Base-by-base conservation (phyloP, 345 rosid genomes). In the Aquilaria sinensis region DNA sequence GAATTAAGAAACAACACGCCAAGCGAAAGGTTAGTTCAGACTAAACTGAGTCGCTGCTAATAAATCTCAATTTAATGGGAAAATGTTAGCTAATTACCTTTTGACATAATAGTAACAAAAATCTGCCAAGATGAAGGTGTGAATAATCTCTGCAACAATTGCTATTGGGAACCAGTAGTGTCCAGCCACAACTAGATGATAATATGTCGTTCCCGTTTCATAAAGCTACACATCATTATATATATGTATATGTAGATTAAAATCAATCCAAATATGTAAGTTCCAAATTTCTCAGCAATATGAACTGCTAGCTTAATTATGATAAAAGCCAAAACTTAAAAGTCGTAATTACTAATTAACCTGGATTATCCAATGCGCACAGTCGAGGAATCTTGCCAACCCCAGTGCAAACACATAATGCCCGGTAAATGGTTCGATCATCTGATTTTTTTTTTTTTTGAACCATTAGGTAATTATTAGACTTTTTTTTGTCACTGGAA, bases 341-440 rank as follows among this genome's bases (percentile, higher is more conserved):
- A 23, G 23, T 23, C 23, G 23, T 23, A 23, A 23, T 23, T 23
- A 23, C 23, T 23, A 23, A 56, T 58, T 58, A 57, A 85, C 96
- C 86, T 67, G 78, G 63, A 92, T 72, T 52, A 89, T 77, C 98
- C 96, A 89, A 55, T 92, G 85, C 13, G 96, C 90, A 46, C 84
- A 87, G 2, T 84, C 67, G 48, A 92, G 64, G 78, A 92, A 89
- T 67, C 96, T 81, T 0, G 96, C 89, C 0, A 84, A 14, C 1
- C 96, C 96, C 8, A 92, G 58, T 1, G 96, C 96, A 57, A 92
- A 92, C 9, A 92, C 98, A 53, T 92, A 92, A 71, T 85, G 95
- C 6, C 89, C 79, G 1, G 96, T 80, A 59, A 87, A 89, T 29
- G 93, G 96, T 76, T 92, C 98, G 32, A 92, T 85, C 77, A 89